A percentile compares a stretch with the other conserved stretches of the same genome.
These are phyloP conservation scores for Climacium dendroides DNA, from an alignment of 225 moss, liverwort and hornwort species.

Conservation along the genomic window DNA sequence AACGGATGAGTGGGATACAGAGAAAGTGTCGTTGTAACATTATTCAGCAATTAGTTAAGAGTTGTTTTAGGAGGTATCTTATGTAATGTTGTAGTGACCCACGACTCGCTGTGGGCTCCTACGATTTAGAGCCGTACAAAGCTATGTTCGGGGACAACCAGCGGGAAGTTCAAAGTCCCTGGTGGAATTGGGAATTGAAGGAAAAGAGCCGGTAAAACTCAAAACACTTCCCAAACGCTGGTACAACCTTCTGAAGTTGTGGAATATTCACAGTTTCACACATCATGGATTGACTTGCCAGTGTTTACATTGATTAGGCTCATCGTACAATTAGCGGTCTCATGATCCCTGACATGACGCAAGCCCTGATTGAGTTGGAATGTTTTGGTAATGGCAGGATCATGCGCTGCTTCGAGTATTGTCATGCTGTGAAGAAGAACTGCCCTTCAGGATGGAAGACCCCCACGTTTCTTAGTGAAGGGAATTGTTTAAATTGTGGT, in stretches of 20 bases:
- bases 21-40: background rate
- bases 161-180: no score
- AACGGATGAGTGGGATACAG: no score
- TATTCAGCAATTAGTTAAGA: background rate
- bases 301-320: no score
- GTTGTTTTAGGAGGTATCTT: background rate
- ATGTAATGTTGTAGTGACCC: background rate
- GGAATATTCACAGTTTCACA: no score
- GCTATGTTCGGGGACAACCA: no score
- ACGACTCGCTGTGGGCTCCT: background rate
- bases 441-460: constrained; percentile 2
- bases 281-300: no score
- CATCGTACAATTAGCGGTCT: no score
- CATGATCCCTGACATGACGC: no score
- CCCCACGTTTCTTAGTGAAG: constrained; percentile 39
- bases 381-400: background rate
- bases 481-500: constrained; percentile 26
- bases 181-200: no score
- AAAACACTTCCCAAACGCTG: no score
- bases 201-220: no score
- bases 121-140: background rate
- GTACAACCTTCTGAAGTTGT: no score
- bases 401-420: constrained; percentile 24
- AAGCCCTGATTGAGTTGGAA: background rate
- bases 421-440: constrained; percentile 38